Evolutionary conservation across 305 asterid genomes (phyloP), one percentile per base, ranked within the genome.

Genomic region (Fraxinus ornus): DNA sequence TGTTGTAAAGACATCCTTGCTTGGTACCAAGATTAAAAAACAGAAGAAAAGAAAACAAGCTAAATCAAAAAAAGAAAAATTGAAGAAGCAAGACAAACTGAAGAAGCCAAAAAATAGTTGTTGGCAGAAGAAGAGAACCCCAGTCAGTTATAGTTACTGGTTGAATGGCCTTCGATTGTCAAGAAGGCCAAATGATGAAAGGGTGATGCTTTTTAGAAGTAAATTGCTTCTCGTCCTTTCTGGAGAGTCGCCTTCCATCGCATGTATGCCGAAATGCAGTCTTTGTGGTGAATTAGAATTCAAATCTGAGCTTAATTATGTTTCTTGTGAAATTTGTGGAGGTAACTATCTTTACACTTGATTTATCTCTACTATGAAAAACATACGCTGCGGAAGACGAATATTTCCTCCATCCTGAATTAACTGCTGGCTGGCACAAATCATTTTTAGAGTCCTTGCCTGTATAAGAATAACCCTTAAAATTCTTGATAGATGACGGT

Each of bases 261-360:
- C 49, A 24, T 88, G 87, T 76, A 85, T 84, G 77, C 95, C 93
- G n/a, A 90, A 85, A 85, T 95, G 99, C 86, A 73, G 89, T 79
- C 92, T 95, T 80, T 95, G 99, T 85, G 57, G 83, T 36, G 99
- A 95, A 91, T 80, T 81, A 84, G 95, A 93, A 76, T 89, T 86
- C 84, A 85, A 85, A 19, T 80, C 97, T 44, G 80, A 82, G 82
- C 86, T 91, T 85, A 86, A 84, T 86, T 95, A 95, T 87, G 89
- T 94, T 89, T 88, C 92, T 76, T 95, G 99, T 79, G 93, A 94
- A 89, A 83, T 83, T 78, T 95, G 99, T 89, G 93, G 95, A 95
- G 99, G 99, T 95, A 92, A 85, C 26, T 19, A 7, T 41, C 57
- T 89, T 73, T 68, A 44, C 73, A 26, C 32, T 44, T 78, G 30